Conservation (phyloP, 306 rosid species). For the Corylus avellana region DNA sequence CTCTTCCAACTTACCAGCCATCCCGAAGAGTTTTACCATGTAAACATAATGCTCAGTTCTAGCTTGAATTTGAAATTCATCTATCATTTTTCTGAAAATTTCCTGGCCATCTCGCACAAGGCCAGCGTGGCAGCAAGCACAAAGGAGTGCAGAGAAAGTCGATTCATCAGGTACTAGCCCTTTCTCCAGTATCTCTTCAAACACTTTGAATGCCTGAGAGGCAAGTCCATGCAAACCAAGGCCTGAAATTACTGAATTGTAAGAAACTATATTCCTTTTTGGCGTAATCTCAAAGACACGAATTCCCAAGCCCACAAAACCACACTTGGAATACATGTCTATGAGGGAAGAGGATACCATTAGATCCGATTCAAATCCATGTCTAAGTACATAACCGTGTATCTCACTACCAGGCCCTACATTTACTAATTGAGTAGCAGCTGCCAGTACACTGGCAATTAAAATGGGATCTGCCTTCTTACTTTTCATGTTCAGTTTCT, state of each 20-base stretch:
- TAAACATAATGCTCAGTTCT: slow-evolving; percentile 78
- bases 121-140: slow-evolving; percentile 84
- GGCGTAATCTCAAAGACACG: slow-evolving; percentile 57
- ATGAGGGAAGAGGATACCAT: slow-evolving; percentile 77
- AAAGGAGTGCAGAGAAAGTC: slow-evolving; percentile 85
- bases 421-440: slow-evolving; percentile 58
- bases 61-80: slow-evolving; percentile 54
- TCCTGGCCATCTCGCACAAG: slow-evolving; percentile 63
- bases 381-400: slow-evolving; percentile 72
- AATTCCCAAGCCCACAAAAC: slow-evolving; percentile 60
- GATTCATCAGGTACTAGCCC: slow-evolving; percentile 67
- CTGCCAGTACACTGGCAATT: slow-evolving; percentile 71
- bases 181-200: slow-evolving; percentile 49
- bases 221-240: slow-evolving; percentile 80
- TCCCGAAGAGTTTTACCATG: slow-evolving; percentile 87
- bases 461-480: slow-evolving; percentile 65
- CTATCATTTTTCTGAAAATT: slow-evolving; percentile 66
- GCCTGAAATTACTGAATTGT: slow-evolving; percentile 74
- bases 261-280: slow-evolving; percentile 58
- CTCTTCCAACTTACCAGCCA: slow-evolving; percentile 72
- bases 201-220: slow-evolving; percentile 56
- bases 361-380: slow-evolving; percentile 63
- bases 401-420: slow-evolving; percentile 60
- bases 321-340: slow-evolving; percentile 84
- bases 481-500: slow-evolving; percentile 50